Conservation (phyloP, 2,329 filamentous ascomycete species). For the Aureobasidium sp. region DNA sequence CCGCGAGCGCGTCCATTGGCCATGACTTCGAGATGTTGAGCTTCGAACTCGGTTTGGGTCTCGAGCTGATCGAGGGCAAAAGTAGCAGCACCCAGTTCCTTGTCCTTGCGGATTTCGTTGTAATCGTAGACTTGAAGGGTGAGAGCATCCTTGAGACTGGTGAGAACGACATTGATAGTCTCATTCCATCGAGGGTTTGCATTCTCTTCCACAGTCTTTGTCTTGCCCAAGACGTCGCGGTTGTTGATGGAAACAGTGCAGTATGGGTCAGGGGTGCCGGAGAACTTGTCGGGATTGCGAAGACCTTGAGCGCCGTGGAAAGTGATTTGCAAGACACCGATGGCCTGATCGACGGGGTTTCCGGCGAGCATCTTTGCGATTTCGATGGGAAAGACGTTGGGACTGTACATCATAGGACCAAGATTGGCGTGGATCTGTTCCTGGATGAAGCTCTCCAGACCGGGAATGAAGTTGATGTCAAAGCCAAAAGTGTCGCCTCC, state of each 20-base stretch:
- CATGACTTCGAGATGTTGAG: slow-evolving; percentile 74
- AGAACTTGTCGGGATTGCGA: slow-evolving; percentile 92
- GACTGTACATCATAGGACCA: slow-evolving; percentile 94
- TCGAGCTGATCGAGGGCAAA: slow-evolving; percentile 80
- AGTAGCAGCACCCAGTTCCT: slow-evolving; percentile 79
- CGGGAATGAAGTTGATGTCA: slow-evolving; percentile 98
- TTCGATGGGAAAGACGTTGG: slow-evolving; percentile 96
- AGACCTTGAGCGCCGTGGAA: slow-evolving; percentile 85
- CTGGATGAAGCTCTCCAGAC: slow-evolving; percentile 84
- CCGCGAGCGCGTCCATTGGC: slow-evolving; percentile 78
- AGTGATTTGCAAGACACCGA: slow-evolving; percentile 86
- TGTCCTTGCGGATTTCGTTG: slow-evolving; percentile 94
- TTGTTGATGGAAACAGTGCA: slow-evolving; percentile 76
- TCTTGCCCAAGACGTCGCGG: slow-evolving; percentile 71
- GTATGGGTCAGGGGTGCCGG: slow-evolving; percentile 86
- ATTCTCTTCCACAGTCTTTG: slow-evolving; percentile 79
- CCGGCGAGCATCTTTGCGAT: slow-evolving; percentile 97
- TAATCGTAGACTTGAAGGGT: slow-evolving; percentile 83
- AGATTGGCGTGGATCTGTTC: slow-evolving; percentile 94
- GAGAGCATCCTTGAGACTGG: slow-evolving; percentile 77
- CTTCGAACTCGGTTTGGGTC: slow-evolving; percentile 67
- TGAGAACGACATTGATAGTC: slow-evolving; percentile 90
- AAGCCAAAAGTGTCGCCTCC: slow-evolving; percentile 94
- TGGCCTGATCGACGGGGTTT: slow-evolving; percentile 86
- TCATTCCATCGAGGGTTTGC: slow-evolving; percentile 90